Evolutionary conservation across 2,329 filamentous ascomycete species (phyloP), one percentile per base, ranked within the genome.

Genomic region (Xylaria sp.): DNA sequence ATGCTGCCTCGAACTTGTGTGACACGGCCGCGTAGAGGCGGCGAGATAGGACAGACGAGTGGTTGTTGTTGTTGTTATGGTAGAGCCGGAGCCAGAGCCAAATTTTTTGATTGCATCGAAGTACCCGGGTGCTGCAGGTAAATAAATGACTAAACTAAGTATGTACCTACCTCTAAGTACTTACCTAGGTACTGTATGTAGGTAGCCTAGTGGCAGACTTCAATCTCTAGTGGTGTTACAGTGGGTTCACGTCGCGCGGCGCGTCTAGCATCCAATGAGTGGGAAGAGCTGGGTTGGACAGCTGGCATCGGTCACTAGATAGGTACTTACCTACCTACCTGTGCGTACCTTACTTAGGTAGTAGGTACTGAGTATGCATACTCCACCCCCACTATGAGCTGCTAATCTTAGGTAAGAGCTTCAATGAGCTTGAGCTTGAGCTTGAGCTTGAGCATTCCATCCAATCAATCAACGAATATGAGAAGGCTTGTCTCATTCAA

Each of bases 161-260:
- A 40, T 40, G 35, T 40, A n/a, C n/a, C n/a, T n/a, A n/a, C n/a
- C n/a, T n/a, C n/a, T n/a, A 35, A 2, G 32, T 32, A 32, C 16
- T 10, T 29, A 32, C 50, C 27, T 32, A 53, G 1, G 16, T 18
- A 47, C 8, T 35, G 44, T 25, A n/a, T 35, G 44, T 25, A 48
- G 44, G 5, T 53, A 53, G 50, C 32, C 29, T 32, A 29, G 18
- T 16, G 40, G 40, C 40, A 44, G 40, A 44, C 18, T 44, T 44
- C 40, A 44, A 10, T 35, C 8, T 35, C 8, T 35, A 35, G 18
- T 60, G 35, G 42, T 59, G 53, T 37, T 57, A 51, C 61, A 48
- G 66, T 63, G 58, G 66, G 58, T 64, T 73, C 69, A 72, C 72
- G 74, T 70, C 73, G 74, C 73, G 74, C 74, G 73, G 67, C 74